Conservation (phyloP, 2,329 filamentous ascomycete species). For the Colletotrichum australisinense region DNA sequence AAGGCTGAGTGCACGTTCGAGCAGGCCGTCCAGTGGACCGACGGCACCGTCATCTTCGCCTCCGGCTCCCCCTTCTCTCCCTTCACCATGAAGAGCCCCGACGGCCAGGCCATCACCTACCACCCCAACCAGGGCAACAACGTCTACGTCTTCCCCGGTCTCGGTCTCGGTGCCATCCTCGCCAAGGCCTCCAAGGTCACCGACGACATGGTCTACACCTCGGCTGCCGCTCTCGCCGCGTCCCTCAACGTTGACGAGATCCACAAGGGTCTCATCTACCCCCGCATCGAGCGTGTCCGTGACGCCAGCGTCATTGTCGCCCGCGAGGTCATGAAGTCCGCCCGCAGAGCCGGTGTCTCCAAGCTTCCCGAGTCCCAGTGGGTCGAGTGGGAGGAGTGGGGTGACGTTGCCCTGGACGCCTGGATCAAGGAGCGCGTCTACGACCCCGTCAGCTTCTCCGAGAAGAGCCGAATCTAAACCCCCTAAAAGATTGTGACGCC, state of each 20-base stretch:
- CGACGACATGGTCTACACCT: conserved; percentile 96
- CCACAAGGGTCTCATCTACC: conserved; percentile 88
- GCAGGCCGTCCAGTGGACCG: conserved; percentile 89
- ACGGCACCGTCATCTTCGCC: conserved; percentile 92
- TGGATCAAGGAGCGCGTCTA: conserved; percentile 72
- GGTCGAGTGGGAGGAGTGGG: conserved; percentile 79
- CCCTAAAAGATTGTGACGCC: not conserved
- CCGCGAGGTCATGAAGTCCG: conserved; percentile 92
- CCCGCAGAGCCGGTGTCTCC: conserved; percentile 84
- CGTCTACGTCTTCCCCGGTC: conserved; percentile 95
- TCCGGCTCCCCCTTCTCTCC: conserved; percentile 92
- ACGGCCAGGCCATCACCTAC: conserved; percentile 72
- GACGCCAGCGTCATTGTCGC: conserved; percentile 90
- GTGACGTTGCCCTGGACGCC: conserved; percentile 69
- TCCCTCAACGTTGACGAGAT: conserved; percentile 86
- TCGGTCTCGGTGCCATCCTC: conserved; percentile 92
- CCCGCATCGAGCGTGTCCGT: conserved; percentile 88
- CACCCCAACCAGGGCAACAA: conserved; percentile 88
- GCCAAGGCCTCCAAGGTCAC: conserved; percentile 89
- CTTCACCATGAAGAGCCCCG: conserved; percentile 71
- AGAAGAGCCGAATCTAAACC: conserved; percentile 38
- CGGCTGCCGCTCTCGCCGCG: conserved; percentile 82
- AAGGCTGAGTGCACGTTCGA: conserved; percentile 99
- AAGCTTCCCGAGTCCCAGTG: conserved; percentile 75
- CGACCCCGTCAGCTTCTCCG: conserved; percentile 62